phyloP scores from a whole-genome alignment of 2,329 filamentous ascomycete species.

The Bipolaris zeicola region DNA sequence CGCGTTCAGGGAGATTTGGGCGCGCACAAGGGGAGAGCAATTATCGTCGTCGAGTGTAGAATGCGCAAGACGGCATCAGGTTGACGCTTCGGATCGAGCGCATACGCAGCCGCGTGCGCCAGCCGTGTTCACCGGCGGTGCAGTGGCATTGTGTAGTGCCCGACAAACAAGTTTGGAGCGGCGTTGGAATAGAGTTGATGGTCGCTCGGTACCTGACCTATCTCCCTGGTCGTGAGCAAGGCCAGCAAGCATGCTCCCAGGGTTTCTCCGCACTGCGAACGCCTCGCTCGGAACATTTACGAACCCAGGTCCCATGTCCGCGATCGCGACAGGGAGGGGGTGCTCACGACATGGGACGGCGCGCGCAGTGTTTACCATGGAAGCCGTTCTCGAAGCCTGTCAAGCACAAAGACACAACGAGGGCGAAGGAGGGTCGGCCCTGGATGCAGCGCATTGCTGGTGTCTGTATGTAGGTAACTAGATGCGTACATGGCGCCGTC shows the following conservation, averaged over 20 bases:
- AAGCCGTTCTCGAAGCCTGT: constrained; percentile 36
- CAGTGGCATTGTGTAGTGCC: constrained; percentile 6
- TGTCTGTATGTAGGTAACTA: too few species aligned
- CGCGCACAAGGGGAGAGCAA: constrained; percentile 15
- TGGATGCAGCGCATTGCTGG: constrained; percentile 20
- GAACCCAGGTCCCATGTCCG: constrained; percentile 47
- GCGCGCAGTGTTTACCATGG: constrained; percentile 22
- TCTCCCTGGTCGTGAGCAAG: constrained; percentile 45
- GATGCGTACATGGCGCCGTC: background rate
- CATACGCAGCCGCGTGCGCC: background rate
- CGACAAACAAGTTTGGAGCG: constrained; percentile 11
- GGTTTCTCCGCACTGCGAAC: constrained; percentile 49
- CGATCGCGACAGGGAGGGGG: constrained; percentile 41
- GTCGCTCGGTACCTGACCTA: constrained; percentile 44
- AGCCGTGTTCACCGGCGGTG: background rate
- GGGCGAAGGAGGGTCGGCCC: constrained; percentile 13
- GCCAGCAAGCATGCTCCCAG: constrained; percentile 42
- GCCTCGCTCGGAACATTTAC: constrained; percentile 47
- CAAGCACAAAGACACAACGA: constrained; percentile 14
- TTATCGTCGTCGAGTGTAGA: constrained; percentile 8
- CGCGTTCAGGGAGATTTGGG: constrained; percentile 13
- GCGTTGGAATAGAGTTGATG: constrained; percentile 47
- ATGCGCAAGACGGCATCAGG: background rate
- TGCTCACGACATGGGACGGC: constrained; percentile 28
- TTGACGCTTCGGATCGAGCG: background rate